Conservation (phyloP, 345 rosid genomes). For the Geranium brycei region DNA sequence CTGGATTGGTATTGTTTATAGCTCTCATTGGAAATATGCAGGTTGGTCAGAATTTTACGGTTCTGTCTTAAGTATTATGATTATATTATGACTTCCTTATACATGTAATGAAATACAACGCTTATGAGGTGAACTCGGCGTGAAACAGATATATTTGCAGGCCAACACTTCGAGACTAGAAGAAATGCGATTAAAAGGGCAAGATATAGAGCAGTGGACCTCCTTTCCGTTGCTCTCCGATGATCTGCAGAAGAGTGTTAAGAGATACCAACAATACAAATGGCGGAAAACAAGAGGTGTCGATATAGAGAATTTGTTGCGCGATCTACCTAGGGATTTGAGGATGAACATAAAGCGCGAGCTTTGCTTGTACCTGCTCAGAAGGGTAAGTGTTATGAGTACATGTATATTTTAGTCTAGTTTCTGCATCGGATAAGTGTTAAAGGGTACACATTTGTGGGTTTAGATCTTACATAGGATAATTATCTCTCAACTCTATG, state of each 20-base stretch:
- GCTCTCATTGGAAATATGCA: slow-evolving; percentile 44
- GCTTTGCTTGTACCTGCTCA: slow-evolving; percentile 66
- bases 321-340: slow-evolving; percentile 66
- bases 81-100: too few relatives aligned
- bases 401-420: too few relatives aligned
- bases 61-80: too few relatives aligned
- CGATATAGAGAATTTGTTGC: slow-evolving; percentile 51
- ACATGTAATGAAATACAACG: too few relatives aligned
- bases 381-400: slow-evolving; percentile 33
- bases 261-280: slow-evolving; percentile 67
- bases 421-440: too few relatives aligned
- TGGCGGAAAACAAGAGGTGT: slow-evolving; percentile 89
- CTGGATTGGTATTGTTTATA: slow-evolving; percentile 31
- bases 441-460: too few relatives aligned
- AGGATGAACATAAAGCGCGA: slow-evolving; percentile 78
- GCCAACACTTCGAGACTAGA: slow-evolving; percentile 64
- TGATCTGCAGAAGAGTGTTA: slow-evolving; percentile 42
- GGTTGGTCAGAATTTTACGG: slow-evolving; percentile 17
- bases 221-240: slow-evolving; percentile 57
- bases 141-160: slow-evolving; percentile 60
- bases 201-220: slow-evolving; percentile 92
- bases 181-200: slow-evolving; percentile 77
- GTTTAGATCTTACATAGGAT: too few relatives aligned
- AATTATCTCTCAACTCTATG: too few relatives aligned
- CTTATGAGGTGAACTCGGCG: not conserved